Conservation (phyloP, 768 basidiomycete genomes). For the Cyathus striatus region DNA sequence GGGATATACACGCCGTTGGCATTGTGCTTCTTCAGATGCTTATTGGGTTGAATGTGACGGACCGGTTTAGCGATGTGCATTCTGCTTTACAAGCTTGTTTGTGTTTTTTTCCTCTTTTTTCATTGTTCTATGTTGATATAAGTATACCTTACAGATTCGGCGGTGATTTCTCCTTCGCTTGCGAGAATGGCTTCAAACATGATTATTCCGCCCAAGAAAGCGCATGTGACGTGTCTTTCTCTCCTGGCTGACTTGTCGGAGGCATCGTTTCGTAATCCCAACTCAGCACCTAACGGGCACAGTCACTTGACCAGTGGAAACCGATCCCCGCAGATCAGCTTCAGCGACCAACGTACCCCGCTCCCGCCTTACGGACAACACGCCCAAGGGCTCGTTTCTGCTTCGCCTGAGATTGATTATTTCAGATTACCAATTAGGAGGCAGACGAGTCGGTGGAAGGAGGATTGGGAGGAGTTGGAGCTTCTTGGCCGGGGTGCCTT, state of each 20-base stretch:
- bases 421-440: constrained; percentile 40
- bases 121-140: neutral
- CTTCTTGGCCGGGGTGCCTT: constrained; percentile 78
- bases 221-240: constrained; percentile 47
- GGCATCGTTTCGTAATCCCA: constrained; percentile 18
- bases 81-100: constrained; percentile 54
- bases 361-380: constrained; percentile 32
- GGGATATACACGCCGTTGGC: constrained; percentile 82
- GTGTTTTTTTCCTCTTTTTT: constrained; percentile 12
- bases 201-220: constrained; percentile 57
- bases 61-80: constrained; percentile 47
- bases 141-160: constrained; percentile 24
- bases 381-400: constrained; percentile 39
- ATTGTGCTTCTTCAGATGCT: constrained; percentile 84
- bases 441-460: constrained; percentile 78
- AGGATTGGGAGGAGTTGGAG: constrained; percentile 93
- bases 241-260: constrained; percentile 57
- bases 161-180: constrained; percentile 45
- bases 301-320: constrained; percentile 22
- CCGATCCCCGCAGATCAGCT: no score
- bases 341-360: no score
- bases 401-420: constrained; percentile 68
- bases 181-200: constrained; percentile 52
- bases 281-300: constrained; percentile 8
- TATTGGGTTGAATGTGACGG: constrained; percentile 65